Evolutionary conservation across 768 basidiomycete species (phyloP).

Genomic region (Mycena alexandri): DNA sequence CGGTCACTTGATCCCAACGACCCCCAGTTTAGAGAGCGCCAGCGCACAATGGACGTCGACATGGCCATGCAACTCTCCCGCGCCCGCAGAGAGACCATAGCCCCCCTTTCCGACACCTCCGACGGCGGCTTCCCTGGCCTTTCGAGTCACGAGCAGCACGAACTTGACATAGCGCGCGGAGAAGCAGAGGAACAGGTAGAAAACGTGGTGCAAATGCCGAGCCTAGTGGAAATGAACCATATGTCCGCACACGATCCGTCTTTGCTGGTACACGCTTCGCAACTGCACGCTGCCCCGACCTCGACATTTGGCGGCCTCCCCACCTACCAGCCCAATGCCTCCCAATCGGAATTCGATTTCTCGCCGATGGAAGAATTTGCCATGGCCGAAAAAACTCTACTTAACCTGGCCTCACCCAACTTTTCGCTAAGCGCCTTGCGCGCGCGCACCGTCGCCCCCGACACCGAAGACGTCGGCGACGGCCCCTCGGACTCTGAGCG

Average conservation of each 20-base stretch:
- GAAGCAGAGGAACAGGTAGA: constrained; percentile 35
- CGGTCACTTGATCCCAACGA: constrained; percentile 79
- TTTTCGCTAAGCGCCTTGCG: constrained; percentile 50
- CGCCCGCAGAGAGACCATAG: constrained; percentile 74
- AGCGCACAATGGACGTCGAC: constrained; percentile 94
- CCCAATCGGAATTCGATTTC: constrained; percentile 79
- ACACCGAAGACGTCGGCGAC: constrained; percentile 35
- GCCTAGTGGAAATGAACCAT: constrained; percentile 52
- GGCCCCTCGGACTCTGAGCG: constrained; percentile 41
- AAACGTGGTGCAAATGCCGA: constrained; percentile 42
- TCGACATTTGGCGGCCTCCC: constrained; percentile 63
- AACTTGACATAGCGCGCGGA: constrained; percentile 50
- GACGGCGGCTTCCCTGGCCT: constrained; percentile 52
- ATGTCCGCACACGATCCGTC: constrained; percentile 63
- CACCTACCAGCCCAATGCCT: constrained; percentile 74
- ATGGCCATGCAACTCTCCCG: constrained; percentile 87
- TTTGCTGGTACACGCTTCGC: constrained; percentile 52
- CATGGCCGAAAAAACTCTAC: constrained; percentile 69
- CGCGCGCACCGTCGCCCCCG: constrained; percentile 34
- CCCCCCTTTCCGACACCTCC: constrained; percentile 52
- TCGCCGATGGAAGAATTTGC: constrained; percentile 83
- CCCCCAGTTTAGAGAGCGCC: constrained; percentile 84
- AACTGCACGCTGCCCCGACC: constrained; percentile 39
- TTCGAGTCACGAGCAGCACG: constrained; percentile 64
- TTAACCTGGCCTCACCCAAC: constrained; percentile 70